Evolutionary conservation across 129 eudicot species (phyloP).

Genomic region (Escallonia herrerae): DNA sequence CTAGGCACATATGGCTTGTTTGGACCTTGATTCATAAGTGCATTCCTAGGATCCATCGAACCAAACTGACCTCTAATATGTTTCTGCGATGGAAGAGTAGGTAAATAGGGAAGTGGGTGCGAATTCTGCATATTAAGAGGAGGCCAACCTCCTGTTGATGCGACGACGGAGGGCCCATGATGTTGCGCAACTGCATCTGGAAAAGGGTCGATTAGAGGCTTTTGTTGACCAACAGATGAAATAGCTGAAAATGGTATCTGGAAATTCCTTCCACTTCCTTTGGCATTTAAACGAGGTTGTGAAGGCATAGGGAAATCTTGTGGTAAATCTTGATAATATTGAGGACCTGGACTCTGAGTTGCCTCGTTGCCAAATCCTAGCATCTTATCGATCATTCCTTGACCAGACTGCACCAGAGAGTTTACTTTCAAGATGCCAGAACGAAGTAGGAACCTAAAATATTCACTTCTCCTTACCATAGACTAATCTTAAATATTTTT

Average conservation of each 20-base stretch:
- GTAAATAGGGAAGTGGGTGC: slow-evolving; percentile 22
- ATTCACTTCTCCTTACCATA: no score
- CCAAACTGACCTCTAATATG: slow-evolving; percentile 30
- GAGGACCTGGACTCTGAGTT: slow-evolving; percentile 37
- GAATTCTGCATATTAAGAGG: slow-evolving; percentile 32
- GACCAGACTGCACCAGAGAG: slow-evolving; percentile 38
- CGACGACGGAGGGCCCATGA: slow-evolving; percentile 25
- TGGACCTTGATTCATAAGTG: slow-evolving; percentile 22
- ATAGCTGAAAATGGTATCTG: slow-evolving; percentile 16
- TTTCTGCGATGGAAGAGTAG: slow-evolving; percentile 33
- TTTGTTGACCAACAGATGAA: slow-evolving; percentile 29
- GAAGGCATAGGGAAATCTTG: slow-evolving; percentile 33
- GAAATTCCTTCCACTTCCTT: slow-evolving; percentile 17
- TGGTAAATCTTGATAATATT: slow-evolving; percentile 39
- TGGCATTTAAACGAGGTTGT: slow-evolving; percentile 28
- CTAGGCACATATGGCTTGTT: slow-evolving; percentile 8
- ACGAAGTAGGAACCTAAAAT: not conserved
- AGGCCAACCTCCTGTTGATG: slow-evolving; percentile 46
- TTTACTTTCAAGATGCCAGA: not conserved
- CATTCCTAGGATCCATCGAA: slow-evolving; percentile 22
- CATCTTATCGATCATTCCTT: slow-evolving; percentile 36
- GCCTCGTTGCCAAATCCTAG: slow-evolving; percentile 31
- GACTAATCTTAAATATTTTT: no score
- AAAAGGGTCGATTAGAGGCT: slow-evolving; percentile 30
- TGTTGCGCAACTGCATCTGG: slow-evolving; percentile 21